Base-by-base conservation (phyloP, 2,329 filamentous ascomycete genomes). In the Aureobasidium sp. region DNA sequence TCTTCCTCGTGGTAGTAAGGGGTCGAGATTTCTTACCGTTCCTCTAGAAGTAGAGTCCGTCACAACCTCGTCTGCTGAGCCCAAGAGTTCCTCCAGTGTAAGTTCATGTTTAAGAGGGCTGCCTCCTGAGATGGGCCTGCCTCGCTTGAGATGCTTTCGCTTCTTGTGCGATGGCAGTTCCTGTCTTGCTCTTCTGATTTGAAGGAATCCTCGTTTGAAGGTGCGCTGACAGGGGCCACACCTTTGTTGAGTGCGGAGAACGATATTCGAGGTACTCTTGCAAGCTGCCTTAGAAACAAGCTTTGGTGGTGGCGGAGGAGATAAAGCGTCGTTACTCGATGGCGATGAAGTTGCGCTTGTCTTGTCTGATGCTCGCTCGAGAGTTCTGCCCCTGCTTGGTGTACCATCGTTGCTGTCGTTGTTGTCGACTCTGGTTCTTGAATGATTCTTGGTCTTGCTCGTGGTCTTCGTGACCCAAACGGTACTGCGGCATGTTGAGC, bases 401-500 rank as follows among this genome's bases (percentile, higher is more conserved):
- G 8, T 39, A 1, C 27, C 30, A 5, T n/a, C 10, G 16, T 36
- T 16, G 29, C 15, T 34, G 29, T 57, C 39, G 13, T 9, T 57
- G 41, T 25, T 34, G 53, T 36, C 16, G 37, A 7, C 4, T 42
- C 27, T 32, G 36, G 25, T 11, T 15, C 21, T 30, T 13, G 36
- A 16, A 15, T 4, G 7, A 8, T 25, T 34, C 15, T 45, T 57
- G 53, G 29, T 44, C 29, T 45, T 57, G 21, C 29, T 25, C 29
- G 6, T 25, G 10, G 15, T 27, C n/a, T 36, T 58, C 4, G 41
- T 37, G n/a, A 58, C 32, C 54, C 54, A 58, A 13, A 58, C 30
- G 21, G 34, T 36, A 5, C 54, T 48, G 54, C 54, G 54, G 32
- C 54, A 58, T 32, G 54, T 58, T 6, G 54, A 58, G 54, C 54